Evolutionary conservation across 768 basidiomycete species (phyloP), one percentile per base, ranked within the genome.

Genomic region (Hericium coralloides): DNA sequence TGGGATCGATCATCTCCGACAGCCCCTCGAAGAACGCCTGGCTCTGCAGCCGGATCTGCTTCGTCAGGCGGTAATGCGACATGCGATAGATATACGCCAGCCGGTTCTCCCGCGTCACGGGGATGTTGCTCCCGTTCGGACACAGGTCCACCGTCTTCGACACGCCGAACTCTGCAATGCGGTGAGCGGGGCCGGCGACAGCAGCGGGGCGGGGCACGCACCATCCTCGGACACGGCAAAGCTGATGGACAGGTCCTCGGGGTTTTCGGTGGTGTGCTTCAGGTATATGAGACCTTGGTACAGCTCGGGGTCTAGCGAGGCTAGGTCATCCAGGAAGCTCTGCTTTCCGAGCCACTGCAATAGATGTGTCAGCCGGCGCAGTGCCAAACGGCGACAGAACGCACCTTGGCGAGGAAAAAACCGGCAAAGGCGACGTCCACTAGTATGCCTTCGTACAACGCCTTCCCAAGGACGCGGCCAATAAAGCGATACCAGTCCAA

Each of bases 351-450:
- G 79, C 94, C 91, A 98, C 90, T 91, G 63, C 6, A 41, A 38
- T 54, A 18, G 10, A 58, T 39, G 41, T 50, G n/a, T 31, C 26
- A 38, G 12, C 38, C 18, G 12, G 8, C 6, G 25, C 6, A 36
- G 15, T n/a, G 1, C 18, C 52, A 14, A 12, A n/a, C 48, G 41
- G 0, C 31, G 38, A 12, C 8, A 3, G 17, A 17, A 64, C 71
- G 37, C 53, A 87, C 84, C 79, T 92, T 94, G 7, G 89, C 82
- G 55, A 97, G 76, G 78, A 98, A 98, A 76, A 98, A 99, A 2
- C 85, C 83, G 3, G 97, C 95, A 68, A 98, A 98, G 0, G 88
- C 89, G 2, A 98, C 92, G 61, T 98, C 93, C 15, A 95, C 85
- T 7, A 99, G 75, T 49, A 98, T 97, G 1, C 95, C 94, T 54